A percentile compares a stretch with the other conserved stretches of the same genome.
These are phyloP conservation scores for Salvia miltiorrhiza DNA, from an alignment of 257 asterid species.

Conservation along the genomic window DNA sequence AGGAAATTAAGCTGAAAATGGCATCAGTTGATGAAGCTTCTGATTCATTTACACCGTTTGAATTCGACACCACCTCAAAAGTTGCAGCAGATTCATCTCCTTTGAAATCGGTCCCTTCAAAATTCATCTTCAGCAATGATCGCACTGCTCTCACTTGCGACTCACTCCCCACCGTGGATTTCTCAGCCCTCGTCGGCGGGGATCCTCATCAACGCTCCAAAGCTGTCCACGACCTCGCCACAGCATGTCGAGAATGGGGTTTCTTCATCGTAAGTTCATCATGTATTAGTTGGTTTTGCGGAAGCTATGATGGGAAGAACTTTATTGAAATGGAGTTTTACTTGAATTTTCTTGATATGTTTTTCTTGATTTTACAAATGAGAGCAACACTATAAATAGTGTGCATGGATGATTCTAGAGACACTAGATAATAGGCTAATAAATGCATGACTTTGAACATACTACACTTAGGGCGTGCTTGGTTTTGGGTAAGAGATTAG, in stretches of 20 bases:
- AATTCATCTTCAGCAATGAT: conserved; percentile 18
- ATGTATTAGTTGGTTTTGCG: too few relatives aligned
- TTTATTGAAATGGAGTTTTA: too few relatives aligned
- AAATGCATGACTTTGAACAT: too few relatives aligned
- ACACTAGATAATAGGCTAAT: too few relatives aligned
- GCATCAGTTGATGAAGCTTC: not conserved
- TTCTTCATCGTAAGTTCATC: conserved; percentile 25
- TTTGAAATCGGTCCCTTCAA: conserved; percentile 19
- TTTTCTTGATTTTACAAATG: too few relatives aligned
- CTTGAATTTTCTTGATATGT: too few relatives aligned
- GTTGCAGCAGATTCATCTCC: not conserved
- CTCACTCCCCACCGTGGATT: conserved; percentile 24
- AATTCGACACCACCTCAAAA: conserved; percentile 10
- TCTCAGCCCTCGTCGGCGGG: conserved; percentile 9
- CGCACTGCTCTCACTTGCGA: conserved; percentile 7
- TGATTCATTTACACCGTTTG: conserved; percentile 2
- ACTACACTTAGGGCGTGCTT: too few relatives aligned
- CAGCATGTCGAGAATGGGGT: conserved; percentile 29
- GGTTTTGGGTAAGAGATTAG: too few relatives aligned
- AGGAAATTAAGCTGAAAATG: not conserved
- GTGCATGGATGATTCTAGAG: too few relatives aligned
- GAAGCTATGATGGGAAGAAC: too few relatives aligned
- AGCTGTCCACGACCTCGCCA: conserved; percentile 15
- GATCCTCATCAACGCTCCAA: conserved; percentile 19
- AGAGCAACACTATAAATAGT: too few relatives aligned